These are phyloP conservation scores for Boletus reticulatus DNA, from an alignment of 768 basidiomycete species.

Conservation along the genomic window DNA sequence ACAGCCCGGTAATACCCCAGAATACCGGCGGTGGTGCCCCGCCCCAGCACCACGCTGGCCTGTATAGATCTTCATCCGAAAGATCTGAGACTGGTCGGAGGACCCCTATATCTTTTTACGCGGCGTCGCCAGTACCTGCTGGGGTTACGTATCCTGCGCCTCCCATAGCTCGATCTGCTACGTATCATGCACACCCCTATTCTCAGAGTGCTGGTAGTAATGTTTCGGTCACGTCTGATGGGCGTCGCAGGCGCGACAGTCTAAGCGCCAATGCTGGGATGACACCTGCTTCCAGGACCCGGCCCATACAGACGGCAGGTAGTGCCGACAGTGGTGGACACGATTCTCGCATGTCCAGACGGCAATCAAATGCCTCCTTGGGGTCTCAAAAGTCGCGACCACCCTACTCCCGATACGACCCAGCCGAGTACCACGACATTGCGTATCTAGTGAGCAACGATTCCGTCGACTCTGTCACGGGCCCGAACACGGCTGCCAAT, in stretches of 20 bases:
- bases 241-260: slow-evolving; percentile 25
- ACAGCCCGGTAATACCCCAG: slow-evolving; percentile 25
- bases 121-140: slow-evolving; percentile 24
- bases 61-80: slow-evolving; percentile 17
- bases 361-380: slow-evolving; percentile 26
- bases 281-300: slow-evolving; percentile 16
- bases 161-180: slow-evolving; percentile 26
- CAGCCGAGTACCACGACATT: slow-evolving; percentile 26
- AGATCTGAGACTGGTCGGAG: slow-evolving; percentile 15
- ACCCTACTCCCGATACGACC: slow-evolving; percentile 19
- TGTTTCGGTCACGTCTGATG: slow-evolving; percentile 23
- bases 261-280: slow-evolving; percentile 23
- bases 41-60: slow-evolving; percentile 11
- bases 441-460: slow-evolving; percentile 26
- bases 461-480: slow-evolving; percentile 26
- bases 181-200: slow-evolving; percentile 2
- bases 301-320: slow-evolving; percentile 11
- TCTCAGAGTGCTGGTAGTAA: slow-evolving; percentile 9
- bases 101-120: slow-evolving; percentile 24
- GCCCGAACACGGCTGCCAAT: slow-evolving; percentile 25
- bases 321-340: slow-evolving; percentile 12
- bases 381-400: slow-evolving; percentile 17
- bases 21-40: slow-evolving; percentile 4
- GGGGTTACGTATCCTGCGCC: slow-evolving; percentile 28
- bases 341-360: slow-evolving; percentile 11